Conservation (phyloP, 2,329 filamentous ascomycete species). For the Colletotrichum falcatum region DNA sequence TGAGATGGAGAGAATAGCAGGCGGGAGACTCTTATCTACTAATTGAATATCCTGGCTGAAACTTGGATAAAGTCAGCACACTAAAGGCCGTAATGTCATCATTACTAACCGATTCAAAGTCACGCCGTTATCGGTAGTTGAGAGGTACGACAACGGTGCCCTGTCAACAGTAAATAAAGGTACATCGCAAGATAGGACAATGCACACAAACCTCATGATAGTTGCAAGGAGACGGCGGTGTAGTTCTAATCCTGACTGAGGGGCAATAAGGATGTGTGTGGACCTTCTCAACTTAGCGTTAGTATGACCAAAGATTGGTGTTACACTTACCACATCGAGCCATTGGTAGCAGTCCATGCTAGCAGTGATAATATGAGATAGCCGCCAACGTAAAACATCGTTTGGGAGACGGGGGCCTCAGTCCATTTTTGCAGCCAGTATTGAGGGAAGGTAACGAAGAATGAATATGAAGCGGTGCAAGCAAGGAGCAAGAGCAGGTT, state of each 20-base stretch:
- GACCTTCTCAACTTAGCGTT: no score
- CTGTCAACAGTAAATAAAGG: not conserved
- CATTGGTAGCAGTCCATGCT: no score
- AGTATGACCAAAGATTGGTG: no score
- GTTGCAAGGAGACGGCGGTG: no score
- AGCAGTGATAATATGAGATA: no score
- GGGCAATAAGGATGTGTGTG: no score
- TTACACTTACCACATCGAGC: no score
- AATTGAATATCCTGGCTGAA: slow-evolving; percentile 47
- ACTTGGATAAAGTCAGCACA: not conserved
- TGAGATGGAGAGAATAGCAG: slow-evolving; percentile 13
- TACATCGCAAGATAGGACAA: no score
- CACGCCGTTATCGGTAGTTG: slow-evolving; percentile 42
- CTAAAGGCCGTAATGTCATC: no score
- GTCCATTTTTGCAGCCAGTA: slow-evolving; percentile 38
- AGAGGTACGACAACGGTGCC: slow-evolving; percentile 42
- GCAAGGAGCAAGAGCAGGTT: slow-evolving; percentile 27
- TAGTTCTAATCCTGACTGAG: no score
- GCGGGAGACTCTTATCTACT: slow-evolving; percentile 41
- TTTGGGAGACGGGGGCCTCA: slow-evolving; percentile 13
- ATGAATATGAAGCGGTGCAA: slow-evolving; percentile 20
- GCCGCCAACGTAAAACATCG: no score
- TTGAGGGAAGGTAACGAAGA: slow-evolving; percentile 29
- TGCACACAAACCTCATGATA: no score
- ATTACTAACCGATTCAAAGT: slow-evolving; percentile 38